phyloP scores from a whole-genome alignment of 192 early-diverging fungal genomes.

The Rhizophagus sp. region DNA sequence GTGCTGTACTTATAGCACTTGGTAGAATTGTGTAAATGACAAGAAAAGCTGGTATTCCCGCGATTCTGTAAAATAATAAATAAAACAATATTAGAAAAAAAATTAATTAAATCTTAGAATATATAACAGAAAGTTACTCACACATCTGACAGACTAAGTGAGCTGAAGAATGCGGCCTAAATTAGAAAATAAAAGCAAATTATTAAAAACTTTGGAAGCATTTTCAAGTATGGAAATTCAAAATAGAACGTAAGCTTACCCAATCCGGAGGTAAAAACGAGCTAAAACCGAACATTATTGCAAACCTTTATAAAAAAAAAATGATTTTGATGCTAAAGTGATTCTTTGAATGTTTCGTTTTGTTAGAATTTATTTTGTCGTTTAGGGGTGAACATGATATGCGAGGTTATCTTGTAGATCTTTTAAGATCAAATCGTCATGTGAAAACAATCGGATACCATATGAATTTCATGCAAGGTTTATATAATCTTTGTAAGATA shows the following conservation, averaged over 20 bases:
- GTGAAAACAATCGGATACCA: too few species aligned
- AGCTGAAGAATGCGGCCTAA: constrained; percentile 12
- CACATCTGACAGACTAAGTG: constrained; percentile 18
- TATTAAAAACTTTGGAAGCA: background rate
- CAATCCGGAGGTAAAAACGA: background rate
- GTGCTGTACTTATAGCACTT: constrained; percentile 21
- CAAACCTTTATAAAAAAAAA: background rate
- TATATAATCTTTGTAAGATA: too few species aligned
- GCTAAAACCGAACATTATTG: background rate
- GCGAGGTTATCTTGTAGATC: too few species aligned
- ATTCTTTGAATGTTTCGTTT: too few species aligned
- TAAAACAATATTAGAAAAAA: background rate
- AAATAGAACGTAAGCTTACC: background rate
- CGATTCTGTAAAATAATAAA: constrained; percentile 4
- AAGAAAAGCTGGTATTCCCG: constrained; percentile 28
- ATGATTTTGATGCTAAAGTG: background rate
- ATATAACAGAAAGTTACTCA: background rate
- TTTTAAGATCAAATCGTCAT: too few species aligned
- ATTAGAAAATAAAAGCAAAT: background rate
- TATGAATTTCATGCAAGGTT: too few species aligned
- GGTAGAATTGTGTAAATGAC: constrained; percentile 29
- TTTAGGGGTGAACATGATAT: too few species aligned
- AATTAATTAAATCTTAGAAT: background rate
- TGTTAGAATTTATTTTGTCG: too few species aligned
- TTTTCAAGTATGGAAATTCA: background rate